These are phyloP conservation scores for Onygenales sp. DNA, from an alignment of 2,329 filamentous ascomycete species.

Conservation along the genomic window DNA sequence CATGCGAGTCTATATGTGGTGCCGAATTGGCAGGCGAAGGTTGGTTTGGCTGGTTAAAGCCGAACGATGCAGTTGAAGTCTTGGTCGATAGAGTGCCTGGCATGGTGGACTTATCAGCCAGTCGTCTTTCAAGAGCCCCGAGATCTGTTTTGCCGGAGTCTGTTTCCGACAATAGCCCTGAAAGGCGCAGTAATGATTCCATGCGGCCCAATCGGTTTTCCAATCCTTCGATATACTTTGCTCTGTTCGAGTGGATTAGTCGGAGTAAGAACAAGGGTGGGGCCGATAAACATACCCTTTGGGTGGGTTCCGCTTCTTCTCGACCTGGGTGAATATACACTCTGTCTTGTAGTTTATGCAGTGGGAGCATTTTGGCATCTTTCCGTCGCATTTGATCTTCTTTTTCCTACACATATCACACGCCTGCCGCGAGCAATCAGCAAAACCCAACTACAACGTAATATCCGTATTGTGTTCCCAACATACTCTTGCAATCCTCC, in stretches of 20 bases:
- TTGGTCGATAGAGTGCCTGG: slow-evolving; percentile 10
- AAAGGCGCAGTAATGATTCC: slow-evolving; percentile 82
- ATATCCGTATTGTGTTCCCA: not conserved
- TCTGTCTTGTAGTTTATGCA: slow-evolving; percentile 98
- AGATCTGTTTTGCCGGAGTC: slow-evolving; percentile 80
- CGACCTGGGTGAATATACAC: slow-evolving; percentile 93
- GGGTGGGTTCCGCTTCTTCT: slow-evolving; percentile 95
- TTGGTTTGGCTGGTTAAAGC: slow-evolving; percentile 1
- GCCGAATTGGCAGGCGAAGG: slow-evolving; percentile 33
- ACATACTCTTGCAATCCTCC: slow-evolving; percentile 76
- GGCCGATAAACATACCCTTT: slow-evolving; percentile 61
- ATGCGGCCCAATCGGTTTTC: slow-evolving; percentile 93
- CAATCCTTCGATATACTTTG: slow-evolving; percentile 94
- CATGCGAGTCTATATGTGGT: slow-evolving; percentile 36
- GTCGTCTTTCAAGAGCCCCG: slow-evolving; percentile 72
- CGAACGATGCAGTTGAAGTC: slow-evolving; percentile 6
- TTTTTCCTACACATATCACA: slow-evolving; percentile 95
- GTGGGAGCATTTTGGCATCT: slow-evolving; percentile 87
- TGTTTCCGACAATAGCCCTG: slow-evolving; percentile 76
- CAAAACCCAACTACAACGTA: not conserved
- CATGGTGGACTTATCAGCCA: slow-evolving; percentile 42
- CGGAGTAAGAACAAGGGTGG: not conserved
- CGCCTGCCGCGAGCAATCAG: slow-evolving; percentile 44
- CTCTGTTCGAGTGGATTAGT: slow-evolving; percentile 41
- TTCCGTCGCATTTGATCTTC: slow-evolving; percentile 94